A percentile compares a stretch with the other conserved stretches of the same genome.
Evolutionary conservation across 441 rosid genomes (phyloP).

Genomic region (Manihot esculenta): DNA sequence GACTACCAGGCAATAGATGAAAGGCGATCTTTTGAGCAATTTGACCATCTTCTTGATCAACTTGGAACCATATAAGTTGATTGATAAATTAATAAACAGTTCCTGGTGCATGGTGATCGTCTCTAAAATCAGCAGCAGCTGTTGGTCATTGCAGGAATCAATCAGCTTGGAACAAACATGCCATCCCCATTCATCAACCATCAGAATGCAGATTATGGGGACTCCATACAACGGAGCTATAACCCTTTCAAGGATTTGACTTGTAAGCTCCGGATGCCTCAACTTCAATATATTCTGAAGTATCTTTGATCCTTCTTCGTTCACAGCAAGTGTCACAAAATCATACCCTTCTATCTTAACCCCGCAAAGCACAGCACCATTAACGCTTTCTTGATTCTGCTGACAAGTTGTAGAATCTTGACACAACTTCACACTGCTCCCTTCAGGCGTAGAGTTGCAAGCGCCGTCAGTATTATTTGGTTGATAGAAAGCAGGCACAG

Average conservation of each 20-base stretch:
- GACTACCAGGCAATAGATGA: constrained; percentile 1
- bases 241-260: constrained; percentile 14
- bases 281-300: constrained; percentile 13
- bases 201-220: constrained; percentile 24
- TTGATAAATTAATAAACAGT: background rate
- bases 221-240: background rate
- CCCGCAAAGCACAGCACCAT: background rate
- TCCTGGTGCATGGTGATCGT: background rate
- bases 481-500: background rate
- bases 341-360: too few relatives aligned
- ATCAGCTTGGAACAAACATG: constrained; percentile 26
- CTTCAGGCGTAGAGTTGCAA: background rate
- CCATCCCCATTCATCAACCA: constrained; percentile 23
- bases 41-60: constrained; percentile 28
- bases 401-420: background rate
- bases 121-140: constrained; percentile 13
- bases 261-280: background rate
- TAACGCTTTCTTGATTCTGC: background rate
- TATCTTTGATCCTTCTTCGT: constrained; percentile 2
- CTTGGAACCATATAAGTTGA: constrained; percentile 14
- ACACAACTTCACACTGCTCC: too few relatives aligned
- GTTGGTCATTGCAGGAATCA: constrained; percentile 16
- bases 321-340: background rate
- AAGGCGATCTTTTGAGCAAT: constrained; percentile 20
- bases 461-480: background rate